Base-by-base conservation (phyloP, 2,329 filamentous ascomycete genomes). In the Whalleya microplaca region DNA sequence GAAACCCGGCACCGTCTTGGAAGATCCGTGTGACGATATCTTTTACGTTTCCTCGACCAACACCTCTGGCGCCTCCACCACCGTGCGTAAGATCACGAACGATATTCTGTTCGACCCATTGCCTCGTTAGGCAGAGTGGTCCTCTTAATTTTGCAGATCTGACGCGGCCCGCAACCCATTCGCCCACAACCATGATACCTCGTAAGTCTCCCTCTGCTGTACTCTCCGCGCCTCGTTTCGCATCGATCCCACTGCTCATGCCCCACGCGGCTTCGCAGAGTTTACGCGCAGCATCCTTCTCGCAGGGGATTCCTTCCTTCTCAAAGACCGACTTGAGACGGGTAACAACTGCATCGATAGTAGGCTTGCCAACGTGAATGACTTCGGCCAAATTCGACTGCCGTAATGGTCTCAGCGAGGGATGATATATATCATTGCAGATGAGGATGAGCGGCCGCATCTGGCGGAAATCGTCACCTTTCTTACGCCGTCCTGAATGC, bases 351-450 rank as follows among this genome's bases (percentile, higher is more conserved):
- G 92, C 89, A 60, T 96, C 93, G 9, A 98, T 76, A 0, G 90
- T 87, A 1, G 95, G 92, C 66, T 95, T 95, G 46, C 94, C 91
- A 32, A 96, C 89, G 69, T 96, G 92, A 20, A 99, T 88, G 41
- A 98, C 87, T 72, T 99, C 95, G 0, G 94, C 95, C 48, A 95
- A 76, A 5, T 80, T 86, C 0, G 92, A 93, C 62, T 94, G 90
- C n/a, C 95, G 86, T 7, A 99, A 79, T 0, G 91, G 92, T 23
- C 92, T 85, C 41, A 99, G 81, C 19, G 93, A 91, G 3, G 94
- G 88, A 65, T 96, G 92, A 69, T 99, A 99, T 1, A 98, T 86
- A 72, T 99, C 96, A 67, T 99, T 99, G 78, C 95, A 99, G 65
- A 99, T 95, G 46, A 99, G 80, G 48, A 99, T 92, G 27, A 99